These are phyloP conservation scores for Acacia acuminata DNA, from an alignment of 306 rosid genomes.

Conservation along the genomic window DNA sequence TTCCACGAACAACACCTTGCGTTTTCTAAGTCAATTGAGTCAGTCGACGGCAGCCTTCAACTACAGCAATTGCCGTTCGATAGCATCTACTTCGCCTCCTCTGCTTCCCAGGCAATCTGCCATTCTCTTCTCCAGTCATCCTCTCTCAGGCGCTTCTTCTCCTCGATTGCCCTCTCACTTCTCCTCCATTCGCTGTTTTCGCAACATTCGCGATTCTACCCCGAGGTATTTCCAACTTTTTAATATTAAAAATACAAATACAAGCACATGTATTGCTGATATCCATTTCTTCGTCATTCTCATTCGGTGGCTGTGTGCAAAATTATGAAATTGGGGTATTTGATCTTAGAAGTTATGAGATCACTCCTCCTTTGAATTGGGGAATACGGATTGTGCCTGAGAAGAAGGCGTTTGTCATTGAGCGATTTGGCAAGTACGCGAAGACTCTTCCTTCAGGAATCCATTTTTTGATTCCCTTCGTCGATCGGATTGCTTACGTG, in stretches of 20 bases:
- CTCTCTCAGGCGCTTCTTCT: slow-evolving; percentile 22
- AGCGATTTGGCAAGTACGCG: slow-evolving; percentile 84
- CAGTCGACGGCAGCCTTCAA: slow-evolving; percentile 27
- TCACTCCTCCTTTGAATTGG: slow-evolving; percentile 84
- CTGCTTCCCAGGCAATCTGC: slow-evolving; percentile 30
- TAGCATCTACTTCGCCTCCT: slow-evolving; percentile 36
- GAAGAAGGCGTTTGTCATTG: slow-evolving; percentile 85
- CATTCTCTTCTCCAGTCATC: slow-evolving; percentile 14
- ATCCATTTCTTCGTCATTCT: not conserved
- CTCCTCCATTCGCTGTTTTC: slow-evolving; percentile 54
- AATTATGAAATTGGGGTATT: not conserved
- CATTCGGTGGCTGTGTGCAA: not conserved
- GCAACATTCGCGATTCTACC: slow-evolving; percentile 55
- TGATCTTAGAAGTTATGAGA: slow-evolving; percentile 52
- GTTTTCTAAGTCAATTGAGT: slow-evolving; percentile 26
- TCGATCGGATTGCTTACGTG: slow-evolving; percentile 81
- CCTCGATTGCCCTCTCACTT: slow-evolving; percentile 29
- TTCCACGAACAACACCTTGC: slow-evolving; percentile 28
- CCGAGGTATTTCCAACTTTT: slow-evolving; percentile 35
- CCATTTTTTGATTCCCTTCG: slow-evolving; percentile 83
- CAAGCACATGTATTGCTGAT: not conserved
- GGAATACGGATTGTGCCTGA: slow-evolving; percentile 96
- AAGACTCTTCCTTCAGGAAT: slow-evolving; percentile 87
- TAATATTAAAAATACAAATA: not conserved
- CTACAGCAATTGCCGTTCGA: slow-evolving; percentile 23